These are phyloP conservation scores for Lyophyllum atratum DNA, from an alignment of 768 basidiomycete genomes.

Conservation along the genomic window DNA sequence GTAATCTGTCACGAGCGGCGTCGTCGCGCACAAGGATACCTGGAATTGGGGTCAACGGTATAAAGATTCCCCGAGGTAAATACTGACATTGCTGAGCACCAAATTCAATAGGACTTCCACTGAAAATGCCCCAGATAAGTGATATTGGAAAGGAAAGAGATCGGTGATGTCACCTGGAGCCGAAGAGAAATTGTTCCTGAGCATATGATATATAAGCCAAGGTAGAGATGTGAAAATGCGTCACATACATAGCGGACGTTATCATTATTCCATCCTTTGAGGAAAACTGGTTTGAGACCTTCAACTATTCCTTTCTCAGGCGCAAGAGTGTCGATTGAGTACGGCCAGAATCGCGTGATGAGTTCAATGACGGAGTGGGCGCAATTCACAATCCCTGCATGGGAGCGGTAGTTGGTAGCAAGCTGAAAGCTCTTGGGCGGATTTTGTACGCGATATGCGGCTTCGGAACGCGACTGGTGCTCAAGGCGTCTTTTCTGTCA, in stretches of 20 bases:
- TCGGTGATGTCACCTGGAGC: constrained; percentile 40
- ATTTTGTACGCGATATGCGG: neutral
- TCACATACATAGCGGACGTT: constrained; percentile 36
- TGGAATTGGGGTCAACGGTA: constrained; percentile 22
- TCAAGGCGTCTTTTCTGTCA: constrained; percentile 13
- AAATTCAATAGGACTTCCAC: constrained; percentile 54
- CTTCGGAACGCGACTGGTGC: neutral
- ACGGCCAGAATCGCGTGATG: constrained; percentile 61
- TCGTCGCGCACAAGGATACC: constrained; percentile 74
- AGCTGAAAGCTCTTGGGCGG: constrained; percentile 52
- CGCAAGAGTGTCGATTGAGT: constrained; percentile 60
- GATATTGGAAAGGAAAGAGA: neutral
- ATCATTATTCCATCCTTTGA: constrained; percentile 46
- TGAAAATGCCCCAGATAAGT: constrained; percentile 16
- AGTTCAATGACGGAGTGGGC: constrained; percentile 67
- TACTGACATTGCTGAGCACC: constrained; percentile 67
- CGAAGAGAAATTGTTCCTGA: constrained; percentile 61
- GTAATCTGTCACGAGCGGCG: constrained; percentile 45
- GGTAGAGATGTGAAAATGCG: neutral
- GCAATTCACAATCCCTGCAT: constrained; percentile 74
- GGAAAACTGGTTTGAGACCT: constrained; percentile 61
- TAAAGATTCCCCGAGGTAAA: neutral
- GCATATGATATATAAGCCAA: neutral
- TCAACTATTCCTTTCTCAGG: constrained; percentile 57
- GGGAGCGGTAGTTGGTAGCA: constrained; percentile 67